These are phyloP conservation scores for Ceratobasidium sp. DNA, from an alignment of 1,284 basidiomycete genomes.

Conservation along the genomic window DNA sequence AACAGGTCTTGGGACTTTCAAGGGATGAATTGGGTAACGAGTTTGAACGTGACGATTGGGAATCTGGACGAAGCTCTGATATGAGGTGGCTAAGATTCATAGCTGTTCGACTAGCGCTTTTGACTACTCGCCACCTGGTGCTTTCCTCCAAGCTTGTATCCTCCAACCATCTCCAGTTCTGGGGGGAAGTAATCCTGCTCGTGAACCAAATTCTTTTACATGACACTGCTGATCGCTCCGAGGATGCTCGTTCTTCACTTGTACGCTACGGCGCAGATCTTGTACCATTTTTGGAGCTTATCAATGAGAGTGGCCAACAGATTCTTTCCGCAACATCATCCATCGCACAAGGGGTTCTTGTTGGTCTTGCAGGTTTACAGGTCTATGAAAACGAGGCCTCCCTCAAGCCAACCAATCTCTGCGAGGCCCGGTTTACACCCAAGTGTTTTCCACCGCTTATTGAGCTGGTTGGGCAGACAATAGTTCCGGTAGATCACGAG, in stretches of 20 bases:
- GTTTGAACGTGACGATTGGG: background rate
- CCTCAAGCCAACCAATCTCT: background rate
- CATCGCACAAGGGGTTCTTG: no score
- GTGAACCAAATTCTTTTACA: background rate
- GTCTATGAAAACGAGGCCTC: background rate
- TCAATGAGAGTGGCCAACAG: background rate
- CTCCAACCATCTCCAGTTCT: background rate
- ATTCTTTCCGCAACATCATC: no score
- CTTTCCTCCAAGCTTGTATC: background rate
- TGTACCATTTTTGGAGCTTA: background rate
- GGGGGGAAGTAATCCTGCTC: background rate
- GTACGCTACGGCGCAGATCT: background rate
- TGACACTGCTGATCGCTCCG: no score
- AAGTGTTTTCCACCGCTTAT: background rate
- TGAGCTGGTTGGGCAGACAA: slow-evolving; percentile 8
- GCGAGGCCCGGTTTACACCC: background rate
- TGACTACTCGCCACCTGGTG: background rate
- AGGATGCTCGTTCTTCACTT: no score
- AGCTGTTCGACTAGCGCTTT: background rate
- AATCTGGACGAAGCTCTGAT: background rate
- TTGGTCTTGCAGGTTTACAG: background rate
- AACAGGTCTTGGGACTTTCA: background rate
- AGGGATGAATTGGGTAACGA: background rate
- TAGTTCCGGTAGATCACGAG: background rate
- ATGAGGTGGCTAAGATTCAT: background rate